Conservation (phyloP, 139 green algal species). For the Coelastrella sp. region DNA sequence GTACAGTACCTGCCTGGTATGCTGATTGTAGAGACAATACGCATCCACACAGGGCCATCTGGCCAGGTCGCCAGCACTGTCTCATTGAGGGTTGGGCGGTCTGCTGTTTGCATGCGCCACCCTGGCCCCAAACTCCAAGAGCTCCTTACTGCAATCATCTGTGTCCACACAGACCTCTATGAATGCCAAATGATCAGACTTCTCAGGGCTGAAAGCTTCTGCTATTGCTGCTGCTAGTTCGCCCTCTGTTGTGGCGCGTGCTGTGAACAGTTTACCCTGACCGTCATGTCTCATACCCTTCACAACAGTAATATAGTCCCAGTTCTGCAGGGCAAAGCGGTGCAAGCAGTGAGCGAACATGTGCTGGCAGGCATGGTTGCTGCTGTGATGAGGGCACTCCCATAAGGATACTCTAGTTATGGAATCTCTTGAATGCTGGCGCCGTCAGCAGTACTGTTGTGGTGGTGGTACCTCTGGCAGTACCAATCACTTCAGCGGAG, state of each 20-base stretch:
- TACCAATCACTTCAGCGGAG: too few relatives aligned
- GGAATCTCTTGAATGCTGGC: too few relatives aligned
- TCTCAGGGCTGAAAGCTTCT: constrained; percentile 47
- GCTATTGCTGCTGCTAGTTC: constrained; percentile 74
- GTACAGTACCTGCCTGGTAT: too few relatives aligned
- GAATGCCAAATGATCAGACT: constrained; percentile 74
- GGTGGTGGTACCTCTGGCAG: too few relatives aligned
- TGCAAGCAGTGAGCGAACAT: background rate
- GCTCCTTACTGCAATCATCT: constrained; percentile 85
- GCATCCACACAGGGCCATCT: too few relatives aligned
- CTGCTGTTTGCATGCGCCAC: constrained; percentile 78
- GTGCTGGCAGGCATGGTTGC: too few relatives aligned
- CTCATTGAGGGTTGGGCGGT: background rate
- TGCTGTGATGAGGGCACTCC: too few relatives aligned
- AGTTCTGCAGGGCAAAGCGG: background rate
- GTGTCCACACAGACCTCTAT: constrained; percentile 67
- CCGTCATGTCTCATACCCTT: constrained; percentile 41
- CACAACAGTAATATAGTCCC: constrained; percentile 58
- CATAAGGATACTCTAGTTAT: too few relatives aligned
- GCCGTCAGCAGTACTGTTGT: too few relatives aligned
- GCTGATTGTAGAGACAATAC: too few relatives aligned
- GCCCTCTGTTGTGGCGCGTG: constrained; percentile 71
- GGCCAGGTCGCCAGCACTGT: too few relatives aligned
- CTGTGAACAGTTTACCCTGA: constrained; percentile 62
- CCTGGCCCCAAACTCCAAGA: constrained; percentile 87